Conservation (phyloP, 192 early-diverging fungal genomes). For the Irineochytrium annulatum region DNA sequence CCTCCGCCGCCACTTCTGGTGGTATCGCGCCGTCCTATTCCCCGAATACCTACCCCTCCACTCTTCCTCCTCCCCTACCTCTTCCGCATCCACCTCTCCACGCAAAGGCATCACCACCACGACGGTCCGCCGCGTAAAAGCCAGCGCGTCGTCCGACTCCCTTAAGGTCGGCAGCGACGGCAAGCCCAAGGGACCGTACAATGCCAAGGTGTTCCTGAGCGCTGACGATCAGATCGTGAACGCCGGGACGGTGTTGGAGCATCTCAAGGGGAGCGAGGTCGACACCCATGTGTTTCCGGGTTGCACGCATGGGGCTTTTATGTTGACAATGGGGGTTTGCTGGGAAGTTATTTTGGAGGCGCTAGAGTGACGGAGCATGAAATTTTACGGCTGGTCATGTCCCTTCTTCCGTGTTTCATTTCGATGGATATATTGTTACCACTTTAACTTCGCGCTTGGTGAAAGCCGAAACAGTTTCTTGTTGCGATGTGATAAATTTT, state of each 20-base stretch:
- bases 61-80: neutral
- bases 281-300: neutral
- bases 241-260: neutral
- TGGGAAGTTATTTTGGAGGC: too few relatives aligned
- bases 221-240: slow-evolving; percentile 23
- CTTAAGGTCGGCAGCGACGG: neutral
- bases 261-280: slow-evolving; percentile 7
- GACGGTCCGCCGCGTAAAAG: neutral
- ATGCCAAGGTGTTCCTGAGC: slow-evolving; percentile 4
- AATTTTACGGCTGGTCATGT: too few relatives aligned
- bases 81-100: neutral
- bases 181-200: neutral
- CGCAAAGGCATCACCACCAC: neutral
- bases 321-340: neutral
- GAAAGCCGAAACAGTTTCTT: too few relatives aligned
- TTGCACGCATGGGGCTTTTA: neutral
- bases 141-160: neutral
- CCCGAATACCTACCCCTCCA: slow-evolving; percentile 26
- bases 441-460: too few relatives aligned
- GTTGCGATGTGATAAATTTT: too few relatives aligned
- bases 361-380: too few relatives aligned
- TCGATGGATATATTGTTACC: too few relatives aligned
- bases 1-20: slow-evolving; percentile 43
- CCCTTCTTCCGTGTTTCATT: too few relatives aligned
- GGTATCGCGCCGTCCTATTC: slow-evolving; percentile 31